These are phyloP conservation scores for Rhamnella rubrinervis DNA, from an alignment of 331 rosid genomes.

Conservation along the genomic window DNA sequence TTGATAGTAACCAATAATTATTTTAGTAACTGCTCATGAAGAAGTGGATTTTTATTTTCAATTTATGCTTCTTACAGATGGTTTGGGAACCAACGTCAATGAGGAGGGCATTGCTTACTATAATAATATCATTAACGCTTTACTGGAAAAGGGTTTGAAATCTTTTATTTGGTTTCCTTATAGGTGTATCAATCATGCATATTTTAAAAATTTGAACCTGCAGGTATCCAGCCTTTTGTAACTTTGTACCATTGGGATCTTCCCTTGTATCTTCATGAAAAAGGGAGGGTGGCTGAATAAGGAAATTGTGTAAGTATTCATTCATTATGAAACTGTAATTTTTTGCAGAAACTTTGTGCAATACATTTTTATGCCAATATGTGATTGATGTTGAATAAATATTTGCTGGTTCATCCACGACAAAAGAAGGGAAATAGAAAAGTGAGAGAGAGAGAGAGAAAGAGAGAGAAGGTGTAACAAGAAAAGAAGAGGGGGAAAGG, in stretches of 20 bases:
- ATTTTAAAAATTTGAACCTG: conserved; percentile 22
- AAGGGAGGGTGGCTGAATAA: conserved; percentile 86
- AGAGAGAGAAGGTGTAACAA: too few relatives aligned
- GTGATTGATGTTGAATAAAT: too few relatives aligned
- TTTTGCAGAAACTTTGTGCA: background rate
- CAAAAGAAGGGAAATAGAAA: too few relatives aligned
- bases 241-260: conserved; percentile 98
- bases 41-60: background rate
- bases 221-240: conserved; percentile 82
- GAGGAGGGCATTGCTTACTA: conserved; percentile 73
- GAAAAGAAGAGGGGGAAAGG: too few relatives aligned
- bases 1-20: too few relatives aligned
- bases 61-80: conserved; percentile 55
- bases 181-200: conserved; percentile 9
- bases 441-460: too few relatives aligned
- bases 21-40: background rate
- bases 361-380: too few relatives aligned
- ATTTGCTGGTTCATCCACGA: too few relatives aligned
- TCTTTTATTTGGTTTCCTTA: conserved; percentile 15
- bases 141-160: conserved; percentile 69
- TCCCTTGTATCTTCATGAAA: conserved; percentile 81
- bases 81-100: conserved; percentile 80
- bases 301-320: conserved; percentile 60
- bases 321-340: background rate
- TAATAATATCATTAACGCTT: conserved; percentile 72